These are phyloP conservation scores for Helminthosporium solani DNA, from an alignment of 2,329 filamentous ascomycete species.

Conservation along the genomic window DNA sequence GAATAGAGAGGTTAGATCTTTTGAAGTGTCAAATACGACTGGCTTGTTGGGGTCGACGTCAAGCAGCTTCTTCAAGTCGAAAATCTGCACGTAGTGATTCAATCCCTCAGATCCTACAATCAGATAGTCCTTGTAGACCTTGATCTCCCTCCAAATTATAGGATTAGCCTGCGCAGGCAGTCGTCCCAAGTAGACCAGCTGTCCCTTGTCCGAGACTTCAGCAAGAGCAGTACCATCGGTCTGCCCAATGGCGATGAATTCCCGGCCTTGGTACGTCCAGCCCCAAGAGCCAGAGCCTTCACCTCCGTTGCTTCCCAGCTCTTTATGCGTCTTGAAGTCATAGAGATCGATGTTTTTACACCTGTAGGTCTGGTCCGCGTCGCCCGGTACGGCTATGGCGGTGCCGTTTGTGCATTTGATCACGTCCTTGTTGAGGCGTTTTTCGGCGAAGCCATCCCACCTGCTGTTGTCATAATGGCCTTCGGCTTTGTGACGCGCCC, in stretches of 20 bases:
- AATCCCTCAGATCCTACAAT: constrained; percentile 43
- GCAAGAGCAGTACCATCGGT: constrained; percentile 58
- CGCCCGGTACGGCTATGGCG: constrained; percentile 40
- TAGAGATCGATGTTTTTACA: constrained; percentile 55
- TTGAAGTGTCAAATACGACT: constrained; percentile 29
- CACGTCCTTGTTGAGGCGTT: constrained; percentile 27
- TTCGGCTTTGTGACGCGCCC: constrained; percentile 34
- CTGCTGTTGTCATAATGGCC: constrained; percentile 34
- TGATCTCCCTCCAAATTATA: constrained; percentile 57
- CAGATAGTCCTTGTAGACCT: constrained; percentile 43
- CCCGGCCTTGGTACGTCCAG: constrained; percentile 54
- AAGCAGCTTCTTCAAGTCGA: constrained; percentile 54
- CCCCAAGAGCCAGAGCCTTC: constrained; percentile 54
- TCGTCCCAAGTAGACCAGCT: constrained; percentile 55
- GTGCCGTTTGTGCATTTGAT: constrained; percentile 38
- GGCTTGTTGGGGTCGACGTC: constrained; percentile 36
- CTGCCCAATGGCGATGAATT: constrained; percentile 57
- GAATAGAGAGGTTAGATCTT: constrained; percentile 33
- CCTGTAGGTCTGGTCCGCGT: constrained; percentile 44
- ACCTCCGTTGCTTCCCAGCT: constrained; percentile 50
- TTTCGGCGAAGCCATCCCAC: constrained; percentile 34
- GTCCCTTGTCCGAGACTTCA: constrained; percentile 52
- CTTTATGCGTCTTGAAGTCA: constrained; percentile 57
- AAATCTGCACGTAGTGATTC: constrained; percentile 60
- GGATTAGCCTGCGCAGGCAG: constrained; percentile 49